Evolutionary conservation across 257 asterid species (phyloP), one percentile per base, ranked within the genome.

Genomic region (Prunella vulgaris): DNA sequence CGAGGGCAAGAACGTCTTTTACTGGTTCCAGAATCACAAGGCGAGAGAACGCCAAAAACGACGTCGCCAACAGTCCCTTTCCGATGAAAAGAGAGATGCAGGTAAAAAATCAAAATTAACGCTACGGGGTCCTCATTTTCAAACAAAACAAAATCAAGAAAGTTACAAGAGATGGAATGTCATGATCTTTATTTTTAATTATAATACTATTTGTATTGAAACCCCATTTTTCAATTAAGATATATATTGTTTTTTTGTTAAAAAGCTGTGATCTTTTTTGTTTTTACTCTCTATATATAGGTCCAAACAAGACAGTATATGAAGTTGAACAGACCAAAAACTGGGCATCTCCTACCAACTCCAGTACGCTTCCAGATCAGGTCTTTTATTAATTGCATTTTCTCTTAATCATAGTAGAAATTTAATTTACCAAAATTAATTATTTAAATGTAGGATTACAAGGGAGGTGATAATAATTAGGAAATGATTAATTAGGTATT

Each of bases 1-100:
- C 28, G 97, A 93, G 81, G 98, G 98, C 48, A 93, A 93, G 77
- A 93, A 93, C 59, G 98, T 93, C 5, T 93, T 93, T 32, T 93
- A 93, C 76, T 93, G 98, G 98, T 93, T 93, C 69, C 98, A 93
- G 68, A 93, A 93, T 46, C 98, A 93, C 68, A 93, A 93, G 77
- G 98, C 98, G 0, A 84, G 98, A 13, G 98, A 93, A 60, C 80
- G 97, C 48, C 98, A 90, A 21, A 88, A 90, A 75, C 83, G 96
- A 5, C 96, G 97, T 10, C 94, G 98, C 1, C 96, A 85, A 64
- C 89, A 87, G 42, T 77, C 96, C 0, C 69, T 73, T 5, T 66
- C 84, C 33, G 86, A 82, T 65, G 82, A 86, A 44, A 83, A 81
- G 68, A 87, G 84, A 78, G 93, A 89, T 51, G 0, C 75, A 57